Conservation (phyloP, 2,329 filamentous ascomycete genomes). For the Alternaria gansuensis region DNA sequence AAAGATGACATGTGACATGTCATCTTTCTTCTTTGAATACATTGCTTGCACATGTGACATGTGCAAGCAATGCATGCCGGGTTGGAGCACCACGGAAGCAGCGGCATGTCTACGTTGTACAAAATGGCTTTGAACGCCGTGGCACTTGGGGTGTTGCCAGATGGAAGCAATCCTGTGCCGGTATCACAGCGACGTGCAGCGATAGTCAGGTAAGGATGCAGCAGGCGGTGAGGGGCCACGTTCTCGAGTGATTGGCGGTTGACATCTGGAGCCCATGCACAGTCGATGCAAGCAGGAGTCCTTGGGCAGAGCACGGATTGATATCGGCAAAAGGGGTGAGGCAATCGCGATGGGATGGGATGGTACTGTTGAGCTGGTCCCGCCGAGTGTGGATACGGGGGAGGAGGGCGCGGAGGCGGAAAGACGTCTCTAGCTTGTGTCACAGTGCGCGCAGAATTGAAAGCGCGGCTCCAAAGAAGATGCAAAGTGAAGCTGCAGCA, state of each 20-base stretch:
- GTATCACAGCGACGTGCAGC: constrained; percentile 23
- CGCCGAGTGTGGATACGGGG: constrained; percentile 24
- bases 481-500: constrained; percentile 7
- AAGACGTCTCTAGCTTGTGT: constrained; percentile 21
- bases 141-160: constrained; percentile 14
- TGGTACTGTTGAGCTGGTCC: constrained; percentile 2
- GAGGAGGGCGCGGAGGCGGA: constrained; percentile 21
- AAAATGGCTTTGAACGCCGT: constrained; percentile 3
- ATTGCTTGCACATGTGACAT: too few relatives aligned
- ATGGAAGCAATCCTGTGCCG: constrained; percentile 14
- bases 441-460: not conserved
- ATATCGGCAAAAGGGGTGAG: constrained; percentile 13
- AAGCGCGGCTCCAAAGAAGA: not conserved
- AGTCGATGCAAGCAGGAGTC: constrained; percentile 22
- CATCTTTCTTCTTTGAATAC: too few relatives aligned
- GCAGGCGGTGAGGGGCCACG: constrained; percentile 48
- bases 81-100: constrained; percentile 7
- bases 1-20: not conserved
- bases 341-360: constrained; percentile 19
- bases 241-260: constrained; percentile 50
- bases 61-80: not conserved
- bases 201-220: constrained; percentile 26
- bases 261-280: constrained; percentile 30
- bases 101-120: constrained; percentile 4
- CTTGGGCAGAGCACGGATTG: constrained; percentile 26